Conservation (phyloP, 805 yeast species). For the Saitoella complicata region DNA sequence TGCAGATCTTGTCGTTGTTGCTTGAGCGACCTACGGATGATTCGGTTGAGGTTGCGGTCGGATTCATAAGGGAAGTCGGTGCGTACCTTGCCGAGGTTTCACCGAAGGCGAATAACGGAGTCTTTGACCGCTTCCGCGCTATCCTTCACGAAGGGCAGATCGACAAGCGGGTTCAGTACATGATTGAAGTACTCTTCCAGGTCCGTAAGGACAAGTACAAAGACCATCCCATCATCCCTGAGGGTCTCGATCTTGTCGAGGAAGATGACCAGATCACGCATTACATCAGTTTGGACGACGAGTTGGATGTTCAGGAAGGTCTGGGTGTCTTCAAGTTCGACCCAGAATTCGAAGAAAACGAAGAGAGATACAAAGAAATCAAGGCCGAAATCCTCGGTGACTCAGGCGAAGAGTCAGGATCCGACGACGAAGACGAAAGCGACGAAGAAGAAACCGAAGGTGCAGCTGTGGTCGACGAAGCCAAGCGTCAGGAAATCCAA, state of each 20-base stretch:
- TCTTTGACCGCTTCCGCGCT: slow-evolving; percentile 44
- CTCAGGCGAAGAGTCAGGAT: slow-evolving; percentile 10
- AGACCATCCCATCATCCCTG: slow-evolving; percentile 25
- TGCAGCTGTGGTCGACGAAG: slow-evolving; percentile 14
- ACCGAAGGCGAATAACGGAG: slow-evolving; percentile 28
- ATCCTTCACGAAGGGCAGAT: slow-evolving; percentile 41
- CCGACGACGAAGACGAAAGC: slow-evolving; percentile 12
- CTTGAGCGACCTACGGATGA: slow-evolving; percentile 35
- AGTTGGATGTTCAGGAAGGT: slow-evolving; percentile 29
- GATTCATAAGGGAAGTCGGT: slow-evolving; percentile 39
- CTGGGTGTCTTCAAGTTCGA: slow-evolving; percentile 40
- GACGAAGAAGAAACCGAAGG: slow-evolving; percentile 14
- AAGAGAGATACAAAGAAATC: slow-evolving; percentile 30
- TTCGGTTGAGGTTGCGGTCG: slow-evolving; percentile 38
- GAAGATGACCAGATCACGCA: slow-evolving; percentile 48
- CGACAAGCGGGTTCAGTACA: slow-evolving; percentile 27
- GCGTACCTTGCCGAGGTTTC: slow-evolving; percentile 29
- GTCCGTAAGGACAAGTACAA: slow-evolving; percentile 30
- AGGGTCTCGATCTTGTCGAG: slow-evolving; percentile 42
- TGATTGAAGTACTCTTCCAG: slow-evolving; percentile 37
- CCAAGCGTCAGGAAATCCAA: slow-evolving; percentile 12
- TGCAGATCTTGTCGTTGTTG: slow-evolving; percentile 37
- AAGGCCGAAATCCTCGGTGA: slow-evolving; percentile 33
- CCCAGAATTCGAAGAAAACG: slow-evolving; percentile 33
- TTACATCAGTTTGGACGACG: slow-evolving; percentile 37